These are phyloP conservation scores for Ophiosphaerella korrae DNA, from an alignment of 2,329 filamentous ascomycete genomes.

Conservation along the genomic window DNA sequence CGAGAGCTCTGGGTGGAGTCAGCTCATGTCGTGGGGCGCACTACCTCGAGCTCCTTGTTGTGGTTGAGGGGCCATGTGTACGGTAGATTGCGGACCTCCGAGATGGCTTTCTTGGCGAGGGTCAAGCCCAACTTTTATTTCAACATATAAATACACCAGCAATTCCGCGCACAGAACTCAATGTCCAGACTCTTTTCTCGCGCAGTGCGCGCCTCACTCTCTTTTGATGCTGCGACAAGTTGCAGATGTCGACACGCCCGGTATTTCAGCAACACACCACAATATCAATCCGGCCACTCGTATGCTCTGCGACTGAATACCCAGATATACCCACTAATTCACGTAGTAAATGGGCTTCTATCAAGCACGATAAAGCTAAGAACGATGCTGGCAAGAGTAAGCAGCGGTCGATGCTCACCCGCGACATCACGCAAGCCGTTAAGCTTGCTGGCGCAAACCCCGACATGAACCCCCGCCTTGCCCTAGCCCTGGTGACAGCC, in stretches of 20 bases:
- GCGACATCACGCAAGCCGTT: constrained; percentile 75
- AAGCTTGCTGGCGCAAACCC: constrained; percentile 78
- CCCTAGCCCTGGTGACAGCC: constrained; percentile 72
- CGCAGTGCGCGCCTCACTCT: constrained; percentile 16
- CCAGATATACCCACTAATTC: neutral
- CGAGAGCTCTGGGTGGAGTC: constrained; percentile 8
- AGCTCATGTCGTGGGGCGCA: constrained; percentile 29
- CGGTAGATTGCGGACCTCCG: constrained; percentile 30
- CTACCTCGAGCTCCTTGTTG: constrained; percentile 10
- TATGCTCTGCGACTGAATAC: constrained; percentile 9
- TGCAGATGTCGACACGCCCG: constrained; percentile 31
- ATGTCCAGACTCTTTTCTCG: constrained; percentile 35
- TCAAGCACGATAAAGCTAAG: constrained; percentile 91
- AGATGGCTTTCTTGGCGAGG: constrained; percentile 25
- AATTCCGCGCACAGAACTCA: neutral
- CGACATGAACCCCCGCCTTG: constrained; percentile 75
- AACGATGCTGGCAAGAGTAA: constrained; percentile 80
- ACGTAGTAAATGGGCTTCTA: constrained; percentile 87
- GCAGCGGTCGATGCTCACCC: constrained; percentile 69
- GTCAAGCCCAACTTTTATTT: constrained; percentile 23
- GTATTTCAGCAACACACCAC: constrained; percentile 35
- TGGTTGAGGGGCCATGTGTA: constrained; percentile 18
- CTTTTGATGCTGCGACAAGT: constrained; percentile 10
- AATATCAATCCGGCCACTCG: constrained; percentile 41
- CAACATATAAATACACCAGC: neutral